Base-by-base conservation (phyloP, 2,329 filamentous ascomycete genomes). In the Thelonectria olida region DNA sequence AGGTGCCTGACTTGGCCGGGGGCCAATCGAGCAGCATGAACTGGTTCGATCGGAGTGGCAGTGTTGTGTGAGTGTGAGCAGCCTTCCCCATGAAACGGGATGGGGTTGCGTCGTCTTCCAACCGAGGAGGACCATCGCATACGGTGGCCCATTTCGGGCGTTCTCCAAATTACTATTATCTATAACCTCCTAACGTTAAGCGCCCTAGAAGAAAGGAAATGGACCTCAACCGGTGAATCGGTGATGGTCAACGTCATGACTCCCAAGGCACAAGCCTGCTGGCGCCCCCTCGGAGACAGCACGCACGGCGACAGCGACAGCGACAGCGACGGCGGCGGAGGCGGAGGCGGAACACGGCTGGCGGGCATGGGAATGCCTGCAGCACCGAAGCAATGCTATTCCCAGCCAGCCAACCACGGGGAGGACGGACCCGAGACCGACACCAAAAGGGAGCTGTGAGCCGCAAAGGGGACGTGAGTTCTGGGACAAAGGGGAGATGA, bases 361-460 rank as follows among this genome's bases (percentile, higher is more conserved):
- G 47, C 4, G 50, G 61, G 42, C 61, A 66, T 64, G 67, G 64
- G 47, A 67, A 70, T 67, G 66, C 66, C 62, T 70, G 65, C 57
- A 53, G 51, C 47, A 42, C 45, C 57, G 58, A 61, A n/a, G 47
- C 57, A 62, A 65, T 67, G 60, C 66, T 71, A 66, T 67, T 62
- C 65, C 66, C 34, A 69, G 66, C 58, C 53, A 62, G 61, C 55
- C 60, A 52, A n/a, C n/a, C n/a, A n/a, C n/a, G n/a, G n/a, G n/a
- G n/a, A n/a, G n/a, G 31, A 48, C 22, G 15, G 28, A 52, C 17
- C 64, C 64, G 60, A 60, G 53, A 61, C 62, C 62, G n/a, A n/a
- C n/a, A n/a, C n/a, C n/a, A 58, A 68, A 57, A 59, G 58, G 56
- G 64, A 60, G 58, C 25, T 13, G 31, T 44, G 60, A 41, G 52